A percentile compares a stretch with the other conserved stretches of the same genome.
These are phyloP conservation scores for Daldinia vernicosa DNA, from an alignment of 495 filamentous ascomycete genomes.

Conservation along the genomic window DNA sequence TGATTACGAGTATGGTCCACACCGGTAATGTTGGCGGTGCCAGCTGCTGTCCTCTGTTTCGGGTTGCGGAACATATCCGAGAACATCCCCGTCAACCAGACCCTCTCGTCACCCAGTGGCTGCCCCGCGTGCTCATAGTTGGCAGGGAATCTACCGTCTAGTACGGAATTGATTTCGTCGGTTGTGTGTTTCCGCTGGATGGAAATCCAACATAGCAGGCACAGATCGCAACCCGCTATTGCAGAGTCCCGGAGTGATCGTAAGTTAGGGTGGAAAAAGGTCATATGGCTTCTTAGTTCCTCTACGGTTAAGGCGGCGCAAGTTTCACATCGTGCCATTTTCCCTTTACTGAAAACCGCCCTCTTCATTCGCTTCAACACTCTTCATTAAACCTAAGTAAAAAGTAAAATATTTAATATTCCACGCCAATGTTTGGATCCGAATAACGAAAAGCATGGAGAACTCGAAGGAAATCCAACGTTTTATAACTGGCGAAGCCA, in stretches of 20 bases:
- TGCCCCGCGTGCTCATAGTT: not conserved
- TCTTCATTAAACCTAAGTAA: not conserved
- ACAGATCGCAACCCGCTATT: conserved; percentile 26
- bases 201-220: conserved; percentile 23
- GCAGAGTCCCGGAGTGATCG: conserved; percentile 32
- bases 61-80: not conserved
- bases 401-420: not conserved
- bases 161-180: conserved; percentile 14
- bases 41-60: not conserved
- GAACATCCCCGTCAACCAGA: conserved; percentile 20
- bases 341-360: not conserved
- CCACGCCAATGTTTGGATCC: not conserved
- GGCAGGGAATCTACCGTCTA: conserved; percentile 7
- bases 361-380: not conserved
- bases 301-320: conserved; percentile 27
- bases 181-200: not conserved
- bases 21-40: not conserved
- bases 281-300: not conserved
- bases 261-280: conserved; percentile 18
- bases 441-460: not conserved
- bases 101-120: conserved; percentile 20
- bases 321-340: conserved; percentile 22
- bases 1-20: not conserved
- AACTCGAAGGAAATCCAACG: not conserved
- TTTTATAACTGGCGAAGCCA: not conserved